These are phyloP conservation scores for Gentiana dahurica DNA, from an alignment of 257 asterid species.

Conservation along the genomic window DNA sequence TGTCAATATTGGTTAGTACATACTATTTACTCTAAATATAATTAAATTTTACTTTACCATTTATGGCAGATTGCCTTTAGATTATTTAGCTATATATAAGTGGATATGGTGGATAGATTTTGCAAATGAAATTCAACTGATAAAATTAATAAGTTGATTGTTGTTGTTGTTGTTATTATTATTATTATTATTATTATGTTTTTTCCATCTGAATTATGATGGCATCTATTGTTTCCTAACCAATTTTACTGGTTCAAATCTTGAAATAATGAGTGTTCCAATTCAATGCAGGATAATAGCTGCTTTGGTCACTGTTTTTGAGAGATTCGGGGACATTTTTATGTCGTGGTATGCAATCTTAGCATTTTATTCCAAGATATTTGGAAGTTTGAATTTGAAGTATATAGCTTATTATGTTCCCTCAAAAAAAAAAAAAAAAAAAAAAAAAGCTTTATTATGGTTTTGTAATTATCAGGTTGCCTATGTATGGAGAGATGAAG, in stretches of 20 bases:
- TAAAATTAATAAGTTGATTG: no score
- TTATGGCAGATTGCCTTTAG: no score
- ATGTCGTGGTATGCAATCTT: conserved; percentile 54
- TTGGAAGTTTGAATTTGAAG: neutral
- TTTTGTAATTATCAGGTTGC: conserved; percentile 41
- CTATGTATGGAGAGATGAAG: conserved; percentile 86
- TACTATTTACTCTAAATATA: no score
- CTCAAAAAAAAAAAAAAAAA: no score
- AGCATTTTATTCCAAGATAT: neutral
- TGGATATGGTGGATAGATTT: no score
- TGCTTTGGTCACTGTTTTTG: conserved; percentile 57
- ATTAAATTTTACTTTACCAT: no score
- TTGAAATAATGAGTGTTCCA: no score
- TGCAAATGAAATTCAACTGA: no score
- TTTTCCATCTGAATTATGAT: neutral
- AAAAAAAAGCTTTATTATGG: no score
- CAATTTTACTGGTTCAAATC: neutral
- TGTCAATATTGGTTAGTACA: conserved; percentile 73
- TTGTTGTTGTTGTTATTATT: no score
- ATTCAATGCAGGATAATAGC: conserved; percentile 57
- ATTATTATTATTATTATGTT: neutral
- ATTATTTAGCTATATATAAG: no score
- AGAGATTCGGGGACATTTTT: conserved; percentile 53
- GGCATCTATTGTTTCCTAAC: conserved; percentile 2
- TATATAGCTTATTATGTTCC: neutral